These are phyloP conservation scores for Trametes cubensis DNA, from an alignment of 768 basidiomycete genomes.

Conservation along the genomic window DNA sequence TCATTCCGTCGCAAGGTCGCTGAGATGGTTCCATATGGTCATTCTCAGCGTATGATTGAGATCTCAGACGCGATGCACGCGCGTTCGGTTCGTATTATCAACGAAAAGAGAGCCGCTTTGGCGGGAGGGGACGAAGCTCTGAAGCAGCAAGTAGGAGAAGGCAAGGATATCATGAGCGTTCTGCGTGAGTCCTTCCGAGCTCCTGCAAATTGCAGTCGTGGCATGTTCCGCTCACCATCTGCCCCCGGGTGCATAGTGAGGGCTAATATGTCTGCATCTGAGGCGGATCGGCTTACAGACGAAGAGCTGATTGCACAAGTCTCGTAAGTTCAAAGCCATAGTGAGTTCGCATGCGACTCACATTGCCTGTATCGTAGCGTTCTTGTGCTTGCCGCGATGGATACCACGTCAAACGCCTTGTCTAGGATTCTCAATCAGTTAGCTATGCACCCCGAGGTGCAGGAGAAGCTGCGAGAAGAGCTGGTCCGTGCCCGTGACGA, in stretches of 20 bases:
- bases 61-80: slow-evolving; percentile 40
- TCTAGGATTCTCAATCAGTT: slow-evolving; percentile 27
- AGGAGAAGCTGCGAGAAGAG: slow-evolving; percentile 37
- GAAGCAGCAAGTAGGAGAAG: slow-evolving; percentile 37
- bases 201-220: neutral
- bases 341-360: neutral
- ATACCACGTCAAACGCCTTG: slow-evolving; percentile 34
- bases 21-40: slow-evolving; percentile 36
- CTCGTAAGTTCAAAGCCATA: slow-evolving; percentile 20
- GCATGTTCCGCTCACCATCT: neutral
- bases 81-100: slow-evolving; percentile 39
- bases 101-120: slow-evolving; percentile 41
- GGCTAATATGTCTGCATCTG: slow-evolving; percentile 38
- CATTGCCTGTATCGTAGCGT: slow-evolving; percentile 15
- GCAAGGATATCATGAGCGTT: slow-evolving; percentile 50
- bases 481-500: slow-evolving; percentile 23
- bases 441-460: slow-evolving; percentile 37
- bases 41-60: slow-evolving; percentile 37
- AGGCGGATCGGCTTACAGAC: slow-evolving; percentile 16
- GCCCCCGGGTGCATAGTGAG: slow-evolving; percentile 33
- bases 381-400: slow-evolving; percentile 31
- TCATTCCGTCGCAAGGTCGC: slow-evolving; percentile 38
- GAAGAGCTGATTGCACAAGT: slow-evolving; percentile 44
- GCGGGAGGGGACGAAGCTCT: slow-evolving; percentile 39
- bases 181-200: slow-evolving; percentile 38